These are phyloP conservation scores for Linum lewisii DNA, from an alignment of 345 rosid species.

Conservation along the genomic window DNA sequence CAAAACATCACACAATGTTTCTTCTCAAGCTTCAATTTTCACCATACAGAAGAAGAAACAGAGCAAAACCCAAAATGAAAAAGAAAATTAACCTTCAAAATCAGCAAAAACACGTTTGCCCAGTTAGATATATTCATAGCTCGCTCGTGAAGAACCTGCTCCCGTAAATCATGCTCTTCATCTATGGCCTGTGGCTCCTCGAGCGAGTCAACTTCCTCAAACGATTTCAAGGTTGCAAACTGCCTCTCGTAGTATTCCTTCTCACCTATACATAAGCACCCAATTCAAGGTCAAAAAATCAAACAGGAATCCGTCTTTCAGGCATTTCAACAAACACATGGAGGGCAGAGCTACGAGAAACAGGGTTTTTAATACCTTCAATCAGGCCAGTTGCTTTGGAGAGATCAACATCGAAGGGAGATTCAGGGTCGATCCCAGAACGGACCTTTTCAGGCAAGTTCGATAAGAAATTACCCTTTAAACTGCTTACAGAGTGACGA, in stretches of 20 bases:
- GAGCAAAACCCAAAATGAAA: background rate
- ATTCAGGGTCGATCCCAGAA: conserved; percentile 38
- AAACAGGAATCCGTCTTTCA: background rate
- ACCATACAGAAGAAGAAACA: background rate
- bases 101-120: conserved; percentile 18
- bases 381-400: conserved; percentile 40
- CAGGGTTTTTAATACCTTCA: conserved; percentile 25
- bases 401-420: conserved; percentile 40
- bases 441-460: conserved; percentile 59
- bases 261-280: conserved; percentile 17
- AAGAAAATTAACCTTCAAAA: conserved; percentile 13
- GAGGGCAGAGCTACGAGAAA: background rate
- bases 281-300: background rate
- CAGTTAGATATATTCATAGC: conserved; percentile 24
- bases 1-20: background rate
- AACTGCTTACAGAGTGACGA: conserved; percentile 27
- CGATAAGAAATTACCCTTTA: conserved; percentile 41
- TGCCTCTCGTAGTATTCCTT: conserved; percentile 32
- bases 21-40: background rate
- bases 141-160: conserved; percentile 20
- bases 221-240: conserved; percentile 24
- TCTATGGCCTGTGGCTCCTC: conserved; percentile 4
- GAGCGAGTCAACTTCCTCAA: conserved; percentile 24
- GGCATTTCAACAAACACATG: background rate
- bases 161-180: conserved; percentile 9